Evolutionary conservation across 495 filamentous ascomycete genomes (phyloP).

Genomic region (Hypoxylon cercidicola): DNA sequence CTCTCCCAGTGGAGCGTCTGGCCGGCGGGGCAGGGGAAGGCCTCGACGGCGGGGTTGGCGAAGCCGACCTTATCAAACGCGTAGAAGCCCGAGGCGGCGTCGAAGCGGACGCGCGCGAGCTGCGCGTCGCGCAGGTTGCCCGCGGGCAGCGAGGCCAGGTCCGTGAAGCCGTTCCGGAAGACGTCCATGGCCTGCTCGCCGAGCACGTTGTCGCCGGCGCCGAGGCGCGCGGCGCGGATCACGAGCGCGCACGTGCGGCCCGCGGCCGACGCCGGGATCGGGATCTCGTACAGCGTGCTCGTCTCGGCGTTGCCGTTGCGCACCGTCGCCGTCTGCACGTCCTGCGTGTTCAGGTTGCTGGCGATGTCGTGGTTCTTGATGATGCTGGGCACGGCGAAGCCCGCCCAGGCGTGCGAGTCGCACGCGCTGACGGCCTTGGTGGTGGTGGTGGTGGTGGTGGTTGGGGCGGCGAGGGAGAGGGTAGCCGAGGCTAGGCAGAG

Average conservation of each 20-base stretch:
- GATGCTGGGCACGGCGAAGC: slow-evolving; percentile 39
- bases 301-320: slow-evolving; percentile 32
- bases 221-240: slow-evolving; percentile 15
- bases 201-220: slow-evolving; percentile 17
- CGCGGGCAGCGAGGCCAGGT: slow-evolving; percentile 26
- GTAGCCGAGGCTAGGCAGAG: slow-evolving; percentile 42
- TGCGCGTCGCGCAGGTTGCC: slow-evolving; percentile 39
- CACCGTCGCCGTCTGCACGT: slow-evolving; percentile 12
- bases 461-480: slow-evolving; percentile 40
- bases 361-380: slow-evolving; percentile 38
- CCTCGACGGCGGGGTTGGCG: slow-evolving; percentile 27
- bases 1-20: slow-evolving; percentile 38
- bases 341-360: slow-evolving; percentile 27
- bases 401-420: slow-evolving; percentile 10
- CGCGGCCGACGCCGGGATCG: slow-evolving; percentile 30
- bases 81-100: slow-evolving; percentile 31
- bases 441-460: slow-evolving; percentile 10
- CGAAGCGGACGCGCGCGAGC: slow-evolving; percentile 33
- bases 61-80: slow-evolving; percentile 32
- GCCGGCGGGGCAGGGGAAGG: slow-evolving; percentile 40
- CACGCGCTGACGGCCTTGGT: slow-evolving; percentile 9
- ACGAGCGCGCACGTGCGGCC: slow-evolving; percentile 42
- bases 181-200: slow-evolving; percentile 30
- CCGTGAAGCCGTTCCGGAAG: slow-evolving; percentile 38
- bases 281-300: slow-evolving; percentile 44